phyloP scores from a whole-genome alignment of 352 stramenopile genomes.

The Globisporangium perplexum region DNA sequence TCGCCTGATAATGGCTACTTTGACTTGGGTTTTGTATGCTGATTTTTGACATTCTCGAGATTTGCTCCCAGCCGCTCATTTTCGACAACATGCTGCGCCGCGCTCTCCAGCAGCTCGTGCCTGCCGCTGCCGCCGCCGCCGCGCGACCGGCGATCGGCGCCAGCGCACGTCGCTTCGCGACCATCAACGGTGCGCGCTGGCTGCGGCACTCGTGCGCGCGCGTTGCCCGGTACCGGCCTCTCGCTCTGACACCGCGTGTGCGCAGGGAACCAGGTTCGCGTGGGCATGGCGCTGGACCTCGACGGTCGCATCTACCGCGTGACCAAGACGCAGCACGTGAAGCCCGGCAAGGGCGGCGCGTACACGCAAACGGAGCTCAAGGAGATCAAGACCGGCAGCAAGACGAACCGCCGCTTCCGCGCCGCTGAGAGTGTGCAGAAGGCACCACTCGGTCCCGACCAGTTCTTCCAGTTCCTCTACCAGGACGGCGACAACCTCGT shows the following conservation, averaged over 20 bases:
- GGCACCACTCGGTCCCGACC: slow-evolving; percentile 61
- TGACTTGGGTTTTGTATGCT: background rate
- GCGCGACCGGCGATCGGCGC: slow-evolving; percentile 15
- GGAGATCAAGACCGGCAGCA: slow-evolving; percentile 83
- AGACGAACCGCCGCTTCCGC: slow-evolving; percentile 80
- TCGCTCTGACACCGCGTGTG: background rate
- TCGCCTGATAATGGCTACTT: background rate
- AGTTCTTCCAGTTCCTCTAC: slow-evolving; percentile 84
- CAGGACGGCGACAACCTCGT: slow-evolving; percentile 70
- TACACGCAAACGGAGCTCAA: slow-evolving; percentile 81
- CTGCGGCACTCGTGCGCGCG: background rate
- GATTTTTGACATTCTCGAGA: background rate
- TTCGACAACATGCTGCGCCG: slow-evolving; percentile 28
- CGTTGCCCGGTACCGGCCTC: background rate
- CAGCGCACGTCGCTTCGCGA: slow-evolving; percentile 41
- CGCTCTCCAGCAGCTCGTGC: slow-evolving; percentile 30
- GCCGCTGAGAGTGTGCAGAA: slow-evolving; percentile 77
- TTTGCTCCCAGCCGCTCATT: background rate
- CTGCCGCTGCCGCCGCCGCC: slow-evolving; percentile 10
- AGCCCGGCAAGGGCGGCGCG: slow-evolving; percentile 78
- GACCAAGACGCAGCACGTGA: slow-evolving; percentile 80
- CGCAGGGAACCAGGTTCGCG: slow-evolving; percentile 75
- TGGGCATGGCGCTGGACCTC: slow-evolving; percentile 79
- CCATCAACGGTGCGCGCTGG: slow-evolving; percentile 50
- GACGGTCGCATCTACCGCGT: slow-evolving; percentile 83